Evolutionary conservation across 768 basidiomycete genomes (phyloP).

Genomic region (Butyriboletus loyo): DNA sequence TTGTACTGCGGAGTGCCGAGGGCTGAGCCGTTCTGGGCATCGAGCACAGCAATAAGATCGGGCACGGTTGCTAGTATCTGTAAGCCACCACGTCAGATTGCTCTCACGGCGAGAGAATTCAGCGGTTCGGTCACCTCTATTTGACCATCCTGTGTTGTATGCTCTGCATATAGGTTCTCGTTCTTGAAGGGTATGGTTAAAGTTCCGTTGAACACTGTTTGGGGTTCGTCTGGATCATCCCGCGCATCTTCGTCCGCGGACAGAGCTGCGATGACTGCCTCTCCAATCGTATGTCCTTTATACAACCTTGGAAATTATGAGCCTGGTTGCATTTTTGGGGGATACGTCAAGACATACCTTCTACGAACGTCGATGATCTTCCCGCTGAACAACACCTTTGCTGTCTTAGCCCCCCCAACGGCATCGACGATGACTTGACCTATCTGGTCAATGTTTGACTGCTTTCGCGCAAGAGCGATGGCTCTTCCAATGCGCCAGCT

Average conservation of each 20-base stretch:
- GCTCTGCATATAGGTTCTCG: conserved; percentile 53
- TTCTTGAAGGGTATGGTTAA: conserved; percentile 61
- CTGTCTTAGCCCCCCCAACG: conserved; percentile 35
- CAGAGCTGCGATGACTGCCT: conserved; percentile 32
- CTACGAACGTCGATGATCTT: conserved; percentile 55
- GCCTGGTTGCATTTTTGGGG: neutral
- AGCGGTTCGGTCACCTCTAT: conserved; percentile 12
- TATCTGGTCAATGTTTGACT: conserved; percentile 39
- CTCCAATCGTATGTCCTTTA: conserved; percentile 41
- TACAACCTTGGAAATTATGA: conserved; percentile 19
- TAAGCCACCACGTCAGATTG: conserved; percentile 5
- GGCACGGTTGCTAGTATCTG: conserved; percentile 57
- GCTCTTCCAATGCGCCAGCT: conserved; percentile 64
- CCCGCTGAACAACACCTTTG: conserved; percentile 49
- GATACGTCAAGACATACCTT: conserved; percentile 15
- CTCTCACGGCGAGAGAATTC: neutral
- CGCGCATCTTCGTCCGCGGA: conserved; percentile 28
- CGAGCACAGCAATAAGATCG: conserved; percentile 62
- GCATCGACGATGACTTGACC: conserved; percentile 35
- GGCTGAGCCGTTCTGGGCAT: conserved; percentile 58
- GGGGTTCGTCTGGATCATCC: conserved; percentile 19
- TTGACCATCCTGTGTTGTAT: conserved; percentile 30
- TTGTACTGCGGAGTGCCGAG: conserved; percentile 62
- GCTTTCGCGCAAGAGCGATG: conserved; percentile 48
- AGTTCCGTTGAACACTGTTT: conserved; percentile 26